Evolutionary conservation across 257 asterid genomes (phyloP).

Genomic region (Penstemon newberryi): DNA sequence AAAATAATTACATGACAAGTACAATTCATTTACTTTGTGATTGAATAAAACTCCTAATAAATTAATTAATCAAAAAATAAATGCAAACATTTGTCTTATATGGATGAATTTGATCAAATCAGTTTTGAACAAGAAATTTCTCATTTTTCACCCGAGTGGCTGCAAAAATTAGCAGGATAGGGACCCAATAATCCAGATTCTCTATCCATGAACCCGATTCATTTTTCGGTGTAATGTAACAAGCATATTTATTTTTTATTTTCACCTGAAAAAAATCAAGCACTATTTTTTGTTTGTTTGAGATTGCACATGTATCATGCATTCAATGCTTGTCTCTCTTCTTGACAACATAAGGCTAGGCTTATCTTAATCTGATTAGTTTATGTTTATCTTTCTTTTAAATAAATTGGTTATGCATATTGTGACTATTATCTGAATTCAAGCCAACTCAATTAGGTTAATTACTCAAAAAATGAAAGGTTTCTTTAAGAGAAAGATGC

Average conservation of each 20-base stretch:
- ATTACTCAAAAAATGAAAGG: too few species aligned
- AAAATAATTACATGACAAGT: too few species aligned
- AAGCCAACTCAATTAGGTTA: neutral
- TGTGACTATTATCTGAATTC: neutral
- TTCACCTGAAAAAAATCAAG: too few species aligned
- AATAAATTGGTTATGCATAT: conserved; percentile 1
- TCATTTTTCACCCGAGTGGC: conserved; percentile 54
- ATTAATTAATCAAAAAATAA: too few species aligned
- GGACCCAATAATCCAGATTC: conserved; percentile 32
- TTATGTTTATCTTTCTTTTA: neutral
- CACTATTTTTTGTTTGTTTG: neutral
- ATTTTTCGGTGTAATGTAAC: conserved; percentile 28
- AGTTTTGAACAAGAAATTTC: neutral
- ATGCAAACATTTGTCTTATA: too few species aligned
- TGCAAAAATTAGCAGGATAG: conserved; percentile 47
- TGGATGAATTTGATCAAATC: too few species aligned
- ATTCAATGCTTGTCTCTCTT: neutral
- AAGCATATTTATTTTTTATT: neutral
- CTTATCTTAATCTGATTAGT: too few species aligned
- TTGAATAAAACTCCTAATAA: too few species aligned
- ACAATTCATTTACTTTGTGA: too few species aligned
- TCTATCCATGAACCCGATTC: neutral
- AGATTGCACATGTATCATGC: conserved; percentile 23
- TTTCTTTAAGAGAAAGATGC: neutral
- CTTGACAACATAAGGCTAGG: too few species aligned